Percentiles rank a stretch among this genome's conserved stretches.
Conservation (phyloP, 2,329 filamentous ascomycete genomes). For the Fusarium sp. region DNA sequence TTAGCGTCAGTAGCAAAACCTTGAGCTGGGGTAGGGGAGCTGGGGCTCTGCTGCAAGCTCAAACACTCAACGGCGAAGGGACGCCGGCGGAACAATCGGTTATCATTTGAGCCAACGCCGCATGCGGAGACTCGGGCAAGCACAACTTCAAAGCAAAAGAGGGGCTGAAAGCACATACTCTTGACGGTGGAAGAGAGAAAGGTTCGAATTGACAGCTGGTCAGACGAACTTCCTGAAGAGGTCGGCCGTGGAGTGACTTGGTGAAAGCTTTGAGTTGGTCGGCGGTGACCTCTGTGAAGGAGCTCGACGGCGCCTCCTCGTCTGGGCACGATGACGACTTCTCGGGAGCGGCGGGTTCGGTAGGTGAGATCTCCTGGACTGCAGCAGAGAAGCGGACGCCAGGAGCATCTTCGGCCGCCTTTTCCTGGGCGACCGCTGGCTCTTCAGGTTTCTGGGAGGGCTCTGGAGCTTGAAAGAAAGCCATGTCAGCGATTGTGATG, state of each 20-base stretch:
- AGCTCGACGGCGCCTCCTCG: slow-evolving; percentile 38
- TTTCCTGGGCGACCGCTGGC: slow-evolving; percentile 13
- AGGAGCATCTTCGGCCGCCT: slow-evolving; percentile 45
- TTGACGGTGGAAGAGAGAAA: slow-evolving; percentile 85
- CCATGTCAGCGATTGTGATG: slow-evolving; percentile 36
- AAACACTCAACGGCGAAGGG: neutral
- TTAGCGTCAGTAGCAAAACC: slow-evolving; percentile 43
- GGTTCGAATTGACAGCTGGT: slow-evolving; percentile 91
- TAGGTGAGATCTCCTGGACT: slow-evolving; percentile 72
- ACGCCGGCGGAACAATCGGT: neutral
- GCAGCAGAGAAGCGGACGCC: slow-evolving; percentile 79
- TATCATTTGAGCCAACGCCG: neutral
- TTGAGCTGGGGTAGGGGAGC: slow-evolving; percentile 10
- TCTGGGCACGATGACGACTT: slow-evolving; percentile 38
- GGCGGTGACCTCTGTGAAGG: slow-evolving; percentile 58
- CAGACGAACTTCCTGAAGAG: slow-evolving; percentile 84
- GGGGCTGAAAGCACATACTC: slow-evolving; percentile 68
- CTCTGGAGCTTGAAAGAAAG: slow-evolving; percentile 24
- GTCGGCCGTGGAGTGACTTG: slow-evolving; percentile 76
- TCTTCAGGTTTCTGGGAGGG: slow-evolving; percentile 15
- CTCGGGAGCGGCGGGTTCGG: slow-evolving; percentile 55
- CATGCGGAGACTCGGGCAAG: slow-evolving; percentile 2
- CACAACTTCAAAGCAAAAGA: slow-evolving; percentile 17
- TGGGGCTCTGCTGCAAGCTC: neutral
- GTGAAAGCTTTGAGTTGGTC: slow-evolving; percentile 80